phyloP scores from a whole-genome alignment of 345 rosid species.

The Citrus cavaleriei region DNA sequence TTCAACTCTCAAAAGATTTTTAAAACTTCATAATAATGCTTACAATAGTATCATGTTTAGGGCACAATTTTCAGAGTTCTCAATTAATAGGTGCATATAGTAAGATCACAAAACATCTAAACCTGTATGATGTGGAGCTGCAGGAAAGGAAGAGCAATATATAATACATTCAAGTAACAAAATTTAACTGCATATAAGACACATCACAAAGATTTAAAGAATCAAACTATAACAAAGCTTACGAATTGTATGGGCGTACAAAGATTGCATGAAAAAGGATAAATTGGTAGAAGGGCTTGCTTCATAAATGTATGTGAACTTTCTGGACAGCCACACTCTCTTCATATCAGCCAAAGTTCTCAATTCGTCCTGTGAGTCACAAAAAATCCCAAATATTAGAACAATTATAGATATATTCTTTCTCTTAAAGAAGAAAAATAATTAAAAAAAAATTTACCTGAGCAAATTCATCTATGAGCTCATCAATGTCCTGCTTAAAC shows the following conservation, averaged over 20 bases:
- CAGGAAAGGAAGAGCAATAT: too few species aligned
- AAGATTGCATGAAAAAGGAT: slow-evolving; percentile 66
- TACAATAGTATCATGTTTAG: background rate
- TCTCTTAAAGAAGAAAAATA: background rate
- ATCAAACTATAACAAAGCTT: background rate
- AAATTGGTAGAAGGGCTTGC: slow-evolving; percentile 46
- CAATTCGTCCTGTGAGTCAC: slow-evolving; percentile 32
- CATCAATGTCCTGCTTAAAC: background rate
- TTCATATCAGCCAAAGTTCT: slow-evolving; percentile 56
- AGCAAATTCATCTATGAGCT: background rate
- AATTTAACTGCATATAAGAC: background rate
- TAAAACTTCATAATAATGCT: background rate
- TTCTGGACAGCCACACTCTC: slow-evolving; percentile 56
- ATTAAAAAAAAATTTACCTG: background rate
- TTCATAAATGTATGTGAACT: slow-evolving; percentile 54
- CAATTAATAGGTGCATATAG: background rate
- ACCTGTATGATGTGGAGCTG: background rate
- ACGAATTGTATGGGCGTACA: slow-evolving; percentile 59
- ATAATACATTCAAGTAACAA: too few species aligned
- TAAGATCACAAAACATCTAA: background rate
- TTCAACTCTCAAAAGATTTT: background rate
- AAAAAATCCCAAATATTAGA: background rate
- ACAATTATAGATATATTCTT: background rate
- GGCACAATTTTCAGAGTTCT: background rate
- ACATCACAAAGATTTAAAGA: background rate